These are phyloP conservation scores for Colletotrichum sp. DNA, from an alignment of 2,329 filamentous ascomycete species.

Conservation along the genomic window DNA sequence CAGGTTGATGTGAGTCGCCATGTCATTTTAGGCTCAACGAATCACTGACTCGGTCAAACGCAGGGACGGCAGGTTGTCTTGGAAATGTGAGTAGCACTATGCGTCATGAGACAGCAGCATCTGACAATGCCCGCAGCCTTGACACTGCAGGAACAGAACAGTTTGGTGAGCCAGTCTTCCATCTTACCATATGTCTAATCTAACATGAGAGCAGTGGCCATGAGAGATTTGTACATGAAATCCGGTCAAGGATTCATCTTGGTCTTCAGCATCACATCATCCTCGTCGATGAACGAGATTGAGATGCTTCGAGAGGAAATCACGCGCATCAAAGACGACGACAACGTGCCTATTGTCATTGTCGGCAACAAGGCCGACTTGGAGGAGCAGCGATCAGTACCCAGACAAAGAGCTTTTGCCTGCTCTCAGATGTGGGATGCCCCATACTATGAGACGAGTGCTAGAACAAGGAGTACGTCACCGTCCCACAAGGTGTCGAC, in stretches of 20 bases:
- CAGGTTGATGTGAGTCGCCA: slow-evolving; percentile 78
- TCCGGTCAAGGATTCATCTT: slow-evolving; percentile 90
- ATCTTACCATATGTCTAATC: background rate
- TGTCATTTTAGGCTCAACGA: background rate
- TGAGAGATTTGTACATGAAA: slow-evolving; percentile 90
- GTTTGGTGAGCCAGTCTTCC: slow-evolving; percentile 71
- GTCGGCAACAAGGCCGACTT: slow-evolving; percentile 93
- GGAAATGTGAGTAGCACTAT: slow-evolving; percentile 73
- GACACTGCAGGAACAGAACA: slow-evolving; percentile 93
- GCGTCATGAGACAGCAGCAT: background rate
- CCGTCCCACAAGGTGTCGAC: background rate
- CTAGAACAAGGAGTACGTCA: slow-evolving; percentile 70
- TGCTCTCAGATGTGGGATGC: slow-evolving; percentile 88
- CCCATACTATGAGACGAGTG: slow-evolving; percentile 91
- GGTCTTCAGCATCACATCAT: slow-evolving; percentile 89
- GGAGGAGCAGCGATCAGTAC: slow-evolving; percentile 82
- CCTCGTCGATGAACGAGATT: slow-evolving; percentile 83
- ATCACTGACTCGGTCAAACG: slow-evolving; percentile 33
- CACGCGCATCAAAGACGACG: slow-evolving; percentile 88
- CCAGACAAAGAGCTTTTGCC: slow-evolving; percentile 79
- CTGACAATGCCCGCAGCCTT: slow-evolving; percentile 57
- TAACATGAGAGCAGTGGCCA: slow-evolving; percentile 52
- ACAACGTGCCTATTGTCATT: slow-evolving; percentile 84
- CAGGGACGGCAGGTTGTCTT: slow-evolving; percentile 87
- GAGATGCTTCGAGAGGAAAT: slow-evolving; percentile 86